Percentiles rank a stretch among this genome's conserved stretches.
phyloP scores from a whole-genome alignment of 768 basidiomycete species.

The Lactarius deliciosus region DNA sequence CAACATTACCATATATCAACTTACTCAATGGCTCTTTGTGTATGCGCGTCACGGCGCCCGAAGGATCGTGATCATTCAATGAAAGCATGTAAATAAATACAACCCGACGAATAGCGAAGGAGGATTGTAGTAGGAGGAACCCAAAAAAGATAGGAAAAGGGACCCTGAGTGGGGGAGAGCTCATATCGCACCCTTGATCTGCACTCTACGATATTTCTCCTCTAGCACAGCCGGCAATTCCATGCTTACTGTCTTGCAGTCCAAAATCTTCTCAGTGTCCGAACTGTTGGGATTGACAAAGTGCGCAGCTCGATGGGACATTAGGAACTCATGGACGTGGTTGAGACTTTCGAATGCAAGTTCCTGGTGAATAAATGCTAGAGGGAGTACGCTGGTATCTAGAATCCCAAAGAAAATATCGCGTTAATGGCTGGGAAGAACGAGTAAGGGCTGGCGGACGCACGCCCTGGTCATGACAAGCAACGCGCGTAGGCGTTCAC shows the following conservation, averaged over 20 bases:
- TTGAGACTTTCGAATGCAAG: slow-evolving; percentile 76
- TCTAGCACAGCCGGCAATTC: slow-evolving; percentile 66
- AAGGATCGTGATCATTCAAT: slow-evolving; percentile 18
- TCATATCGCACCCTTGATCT: slow-evolving; percentile 91
- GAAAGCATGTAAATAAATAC: slow-evolving; percentile 24
- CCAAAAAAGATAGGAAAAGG: slow-evolving; percentile 28
- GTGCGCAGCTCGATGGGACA: slow-evolving; percentile 61
- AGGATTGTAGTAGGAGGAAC: slow-evolving; percentile 1
- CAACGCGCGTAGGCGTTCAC: slow-evolving; percentile 84
- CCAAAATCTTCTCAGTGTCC: slow-evolving; percentile 64
- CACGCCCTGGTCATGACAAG: slow-evolving; percentile 93
- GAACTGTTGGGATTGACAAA: slow-evolving; percentile 64
- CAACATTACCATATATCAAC: neutral
- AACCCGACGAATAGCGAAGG: slow-evolving; percentile 2
- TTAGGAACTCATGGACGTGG: slow-evolving; percentile 67
- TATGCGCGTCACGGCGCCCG: slow-evolving; percentile 1
- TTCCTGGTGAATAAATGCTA: slow-evolving; percentile 74
- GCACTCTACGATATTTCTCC: slow-evolving; percentile 81
- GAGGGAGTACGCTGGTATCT: slow-evolving; percentile 83
- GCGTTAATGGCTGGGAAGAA: slow-evolving; percentile 6
- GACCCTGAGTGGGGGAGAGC: slow-evolving; percentile 22
- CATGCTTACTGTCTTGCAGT: slow-evolving; percentile 63
- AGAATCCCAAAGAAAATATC: slow-evolving; percentile 16
- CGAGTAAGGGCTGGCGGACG: slow-evolving; percentile 38
- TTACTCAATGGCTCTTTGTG: neutral